Conservation (phyloP, 2,329 filamentous ascomycete species). For the Graphiopsis chlorocephala region DNA sequence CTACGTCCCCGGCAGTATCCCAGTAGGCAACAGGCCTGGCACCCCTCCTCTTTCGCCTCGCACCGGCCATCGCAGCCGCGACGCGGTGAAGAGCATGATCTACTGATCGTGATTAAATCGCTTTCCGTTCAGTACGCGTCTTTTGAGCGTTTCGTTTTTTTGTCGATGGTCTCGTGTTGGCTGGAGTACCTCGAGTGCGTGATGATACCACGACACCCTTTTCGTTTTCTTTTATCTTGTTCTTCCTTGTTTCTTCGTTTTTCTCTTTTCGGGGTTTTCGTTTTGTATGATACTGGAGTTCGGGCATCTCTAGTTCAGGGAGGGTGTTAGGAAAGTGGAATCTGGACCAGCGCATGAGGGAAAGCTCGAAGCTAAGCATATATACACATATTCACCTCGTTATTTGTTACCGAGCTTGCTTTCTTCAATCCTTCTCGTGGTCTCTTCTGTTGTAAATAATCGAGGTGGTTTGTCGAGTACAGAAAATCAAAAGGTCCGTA, state of each 20-base stretch:
- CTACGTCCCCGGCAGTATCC: conserved; percentile 27
- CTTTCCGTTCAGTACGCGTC: neutral
- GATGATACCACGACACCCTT: conserved; percentile 7
- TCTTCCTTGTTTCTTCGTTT: neutral
- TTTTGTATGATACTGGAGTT: conserved; percentile 15
- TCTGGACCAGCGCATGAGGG: neutral
- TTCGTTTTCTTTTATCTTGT: neutral
- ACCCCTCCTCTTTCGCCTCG: conserved; percentile 35
- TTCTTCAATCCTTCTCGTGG: neutral
- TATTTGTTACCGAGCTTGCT: neutral
- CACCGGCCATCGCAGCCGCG: conserved; percentile 30
- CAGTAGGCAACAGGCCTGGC: conserved; percentile 27
- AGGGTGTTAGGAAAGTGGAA: neutral
- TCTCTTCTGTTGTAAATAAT: neutral
- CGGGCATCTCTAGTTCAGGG: neutral
- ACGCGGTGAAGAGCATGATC: conserved; percentile 41
- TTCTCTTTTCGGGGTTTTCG: neutral
- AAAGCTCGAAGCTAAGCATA: neutral
- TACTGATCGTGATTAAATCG: conserved; percentile 23
- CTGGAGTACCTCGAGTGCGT: neutral
- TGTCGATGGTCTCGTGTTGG: neutral
- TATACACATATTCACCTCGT: conserved; percentile 3
- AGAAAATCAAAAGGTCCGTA: neutral
- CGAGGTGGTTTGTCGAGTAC: neutral
- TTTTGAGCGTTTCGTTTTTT: neutral